Evolutionary conservation across 129 eudicot species (phyloP).

Genomic region (Heracleum sosnowskyi): DNA sequence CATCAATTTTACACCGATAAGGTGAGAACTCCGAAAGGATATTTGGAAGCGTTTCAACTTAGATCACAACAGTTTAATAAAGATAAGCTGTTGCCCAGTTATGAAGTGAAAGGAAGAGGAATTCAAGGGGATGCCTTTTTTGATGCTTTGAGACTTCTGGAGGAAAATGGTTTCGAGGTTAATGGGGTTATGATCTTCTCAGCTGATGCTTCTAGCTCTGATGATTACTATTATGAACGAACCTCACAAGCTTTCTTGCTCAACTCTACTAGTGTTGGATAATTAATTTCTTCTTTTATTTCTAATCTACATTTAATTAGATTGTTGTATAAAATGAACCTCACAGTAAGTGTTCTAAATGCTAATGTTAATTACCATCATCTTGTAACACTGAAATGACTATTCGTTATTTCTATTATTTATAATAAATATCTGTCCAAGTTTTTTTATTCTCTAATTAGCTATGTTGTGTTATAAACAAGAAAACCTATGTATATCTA

Average conservation of each 20-base stretch:
- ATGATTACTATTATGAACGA: slow-evolving; percentile 41
- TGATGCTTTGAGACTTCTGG: slow-evolving; percentile 38
- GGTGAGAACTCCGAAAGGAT: slow-evolving; percentile 35
- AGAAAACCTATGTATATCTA: no score
- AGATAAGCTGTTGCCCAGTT: slow-evolving; percentile 54
- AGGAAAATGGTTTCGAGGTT: slow-evolving; percentile 38
- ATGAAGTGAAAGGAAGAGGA: slow-evolving; percentile 70
- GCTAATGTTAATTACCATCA: no score
- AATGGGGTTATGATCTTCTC: slow-evolving; percentile 70
- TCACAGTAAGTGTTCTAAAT: no score
- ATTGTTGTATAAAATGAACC: no score
- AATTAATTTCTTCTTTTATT: neutral
- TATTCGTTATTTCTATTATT: neutral
- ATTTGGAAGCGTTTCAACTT: slow-evolving; percentile 34
- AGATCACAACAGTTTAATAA: slow-evolving; percentile 31
- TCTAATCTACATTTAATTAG: neutral
- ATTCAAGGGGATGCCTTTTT: slow-evolving; percentile 68
- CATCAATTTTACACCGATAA: slow-evolving; percentile 69
- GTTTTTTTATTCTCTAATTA: no score
- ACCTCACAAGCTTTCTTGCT: slow-evolving; percentile 56
- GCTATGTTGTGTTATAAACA: no score
- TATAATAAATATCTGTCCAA: neutral
- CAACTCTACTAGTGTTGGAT: slow-evolving; percentile 30
- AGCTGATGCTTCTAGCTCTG: slow-evolving; percentile 57
- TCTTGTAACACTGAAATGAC: neutral